These are phyloP conservation scores for Phytopythium chamaehyphon DNA, from an alignment of 352 stramenopile species.

Conservation along the genomic window DNA sequence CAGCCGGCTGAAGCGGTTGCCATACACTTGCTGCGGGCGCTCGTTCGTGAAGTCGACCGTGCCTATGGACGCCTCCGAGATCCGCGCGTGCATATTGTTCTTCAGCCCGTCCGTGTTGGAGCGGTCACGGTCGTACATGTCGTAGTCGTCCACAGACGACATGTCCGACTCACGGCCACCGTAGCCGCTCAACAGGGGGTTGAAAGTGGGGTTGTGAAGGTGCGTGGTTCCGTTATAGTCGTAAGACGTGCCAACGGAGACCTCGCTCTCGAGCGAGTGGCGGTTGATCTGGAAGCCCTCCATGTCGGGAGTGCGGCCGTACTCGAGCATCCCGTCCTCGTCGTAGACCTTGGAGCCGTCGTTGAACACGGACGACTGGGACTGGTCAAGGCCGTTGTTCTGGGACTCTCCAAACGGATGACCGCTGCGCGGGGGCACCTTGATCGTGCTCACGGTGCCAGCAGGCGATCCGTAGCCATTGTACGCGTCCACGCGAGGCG, in stretches of 20 bases:
- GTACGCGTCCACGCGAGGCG: constrained; percentile 17
- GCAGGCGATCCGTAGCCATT: constrained; percentile 31
- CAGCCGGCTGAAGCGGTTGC: constrained; percentile 21
- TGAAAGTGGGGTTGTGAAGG: constrained; percentile 34
- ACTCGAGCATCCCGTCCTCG: constrained; percentile 36
- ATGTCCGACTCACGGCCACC: constrained; percentile 46
- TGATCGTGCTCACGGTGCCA: constrained; percentile 9
- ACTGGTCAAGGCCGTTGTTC: constrained; percentile 13
- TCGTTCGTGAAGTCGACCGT: constrained; percentile 55
- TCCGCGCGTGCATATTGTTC: constrained; percentile 2
- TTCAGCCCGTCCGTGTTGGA: constrained; percentile 7
- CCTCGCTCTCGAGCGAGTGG: constrained; percentile 51
- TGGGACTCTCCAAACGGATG: constrained; percentile 14
- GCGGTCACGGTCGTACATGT: constrained; percentile 28
- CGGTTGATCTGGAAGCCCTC: constrained; percentile 36
- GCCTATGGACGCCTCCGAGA: constrained; percentile 44
- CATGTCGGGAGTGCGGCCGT: constrained; percentile 35
- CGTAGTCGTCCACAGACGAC: constrained; percentile 59
- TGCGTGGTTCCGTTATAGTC: constrained; percentile 27
- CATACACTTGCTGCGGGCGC: constrained; percentile 13
- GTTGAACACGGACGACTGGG: constrained; percentile 29
- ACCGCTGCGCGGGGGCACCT: constrained; percentile 21
- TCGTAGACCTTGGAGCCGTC: constrained; percentile 26
- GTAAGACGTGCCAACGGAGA: constrained; percentile 50
- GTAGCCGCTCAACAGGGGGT: constrained; percentile 32